These are phyloP conservation scores for Yamadazyma sp. DNA, from an alignment of 1,139 yeast genomes.

Conservation along the genomic window DNA sequence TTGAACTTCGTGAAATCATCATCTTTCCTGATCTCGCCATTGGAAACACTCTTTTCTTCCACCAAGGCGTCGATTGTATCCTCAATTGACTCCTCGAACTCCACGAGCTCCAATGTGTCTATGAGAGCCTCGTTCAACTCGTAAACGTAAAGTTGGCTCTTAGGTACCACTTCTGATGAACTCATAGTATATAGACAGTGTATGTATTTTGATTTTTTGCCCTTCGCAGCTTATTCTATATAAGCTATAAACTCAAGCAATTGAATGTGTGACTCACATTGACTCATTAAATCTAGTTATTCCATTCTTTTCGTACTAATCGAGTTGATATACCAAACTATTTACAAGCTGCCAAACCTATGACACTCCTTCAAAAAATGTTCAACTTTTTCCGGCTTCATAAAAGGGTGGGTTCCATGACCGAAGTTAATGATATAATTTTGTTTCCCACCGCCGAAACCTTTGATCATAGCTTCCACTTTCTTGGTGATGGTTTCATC, in stretches of 20 bases:
- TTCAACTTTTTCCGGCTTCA: slow-evolving; percentile 87
- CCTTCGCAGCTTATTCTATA: too few species aligned
- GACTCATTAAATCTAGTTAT: too few species aligned
- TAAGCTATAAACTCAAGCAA: too few species aligned
- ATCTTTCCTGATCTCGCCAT: neutral
- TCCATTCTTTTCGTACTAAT: too few species aligned
- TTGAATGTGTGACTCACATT: too few species aligned
- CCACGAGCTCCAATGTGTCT: slow-evolving; percentile 51
- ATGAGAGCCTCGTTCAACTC: slow-evolving; percentile 44
- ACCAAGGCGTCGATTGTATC: slow-evolving; percentile 3
- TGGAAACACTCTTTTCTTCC: neutral
- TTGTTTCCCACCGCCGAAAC: slow-evolving; percentile 90
- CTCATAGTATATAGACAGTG: neutral
- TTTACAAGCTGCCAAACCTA: slow-evolving; percentile 54
- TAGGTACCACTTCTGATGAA: slow-evolving; percentile 9
- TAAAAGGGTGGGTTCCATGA: slow-evolving; percentile 96
- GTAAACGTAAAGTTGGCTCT: slow-evolving; percentile 53
- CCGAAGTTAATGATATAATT: slow-evolving; percentile 93
- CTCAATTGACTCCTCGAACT: slow-evolving; percentile 46
- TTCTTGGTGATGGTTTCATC: slow-evolving; percentile 75
- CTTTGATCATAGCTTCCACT: slow-evolving; percentile 83
- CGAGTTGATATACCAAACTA: neutral
- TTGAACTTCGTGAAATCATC: slow-evolving; percentile 64
- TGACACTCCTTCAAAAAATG: slow-evolving; percentile 88
- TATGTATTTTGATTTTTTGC: neutral